Conservation (phyloP, 148 eudicot species). For the Fagopyrum homotropicum region DNA sequence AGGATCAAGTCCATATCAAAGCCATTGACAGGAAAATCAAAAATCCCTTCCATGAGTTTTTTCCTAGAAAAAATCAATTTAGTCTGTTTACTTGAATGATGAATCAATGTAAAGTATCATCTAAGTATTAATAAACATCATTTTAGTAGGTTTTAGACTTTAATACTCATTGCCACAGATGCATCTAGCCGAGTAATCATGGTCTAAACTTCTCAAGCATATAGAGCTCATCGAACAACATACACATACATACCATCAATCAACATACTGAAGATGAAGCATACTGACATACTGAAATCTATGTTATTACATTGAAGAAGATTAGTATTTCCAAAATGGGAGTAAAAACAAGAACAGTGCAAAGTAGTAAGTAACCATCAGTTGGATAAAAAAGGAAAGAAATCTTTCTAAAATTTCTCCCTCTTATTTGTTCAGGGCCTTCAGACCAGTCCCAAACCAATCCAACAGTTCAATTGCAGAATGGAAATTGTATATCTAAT, state of each 20-base stretch:
- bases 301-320: background rate
- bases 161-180: background rate
- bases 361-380: background rate
- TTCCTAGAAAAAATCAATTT: background rate
- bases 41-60: too few relatives aligned
- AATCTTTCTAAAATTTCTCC: too few relatives aligned
- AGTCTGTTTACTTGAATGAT: background rate
- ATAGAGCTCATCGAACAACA: background rate
- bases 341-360: background rate
- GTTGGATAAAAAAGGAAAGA: too few relatives aligned
- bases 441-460: background rate
- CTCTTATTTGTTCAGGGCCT: background rate
- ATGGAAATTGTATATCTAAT: background rate
- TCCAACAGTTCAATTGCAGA: background rate
- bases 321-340: background rate
- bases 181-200: background rate
- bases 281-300: background rate
- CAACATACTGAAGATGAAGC: too few relatives aligned
- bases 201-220: background rate
- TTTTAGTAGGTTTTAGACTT: background rate
- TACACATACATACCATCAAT: background rate
- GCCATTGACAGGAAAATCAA: too few relatives aligned
- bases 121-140: background rate
- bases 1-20: too few relatives aligned
- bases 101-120: background rate